Base-by-base conservation (phyloP, 345 rosid species). In the Pistacia integerrima region DNA sequence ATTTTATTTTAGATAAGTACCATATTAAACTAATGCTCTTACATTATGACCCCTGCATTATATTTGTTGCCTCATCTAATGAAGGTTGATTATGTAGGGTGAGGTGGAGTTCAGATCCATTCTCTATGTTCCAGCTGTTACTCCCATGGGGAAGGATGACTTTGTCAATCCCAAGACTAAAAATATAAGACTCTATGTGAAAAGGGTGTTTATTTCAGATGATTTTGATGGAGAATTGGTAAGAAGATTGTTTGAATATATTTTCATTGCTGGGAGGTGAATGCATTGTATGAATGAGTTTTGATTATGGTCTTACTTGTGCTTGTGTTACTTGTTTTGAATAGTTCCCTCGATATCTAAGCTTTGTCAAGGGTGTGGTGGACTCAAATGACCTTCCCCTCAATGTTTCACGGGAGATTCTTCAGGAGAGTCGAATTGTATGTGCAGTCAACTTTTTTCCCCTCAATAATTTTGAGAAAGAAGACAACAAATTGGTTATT, bases 151-250 rank as follows among this genome's bases (percentile, higher is more conserved):
- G 75, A 92, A 89, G 87, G 98, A 96, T 82, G 99, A 96, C 81
- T 11, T 96, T 9, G 64, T 84, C 77, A 96, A 92, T 84, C 93
- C 97, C 75, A 96, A 96, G 88, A 92, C 99, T 14, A 96, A 92
- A 87, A 96, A 93, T 79, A 96, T 96, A 76, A 92, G 97, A 87
- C 97, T 96, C 25, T 89, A 91, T 79, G 99, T 96, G 10, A 96
- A 96, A 78, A 87, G 98, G 84, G 98, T 92, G 69, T 93, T 93
- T 82, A 96, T 93, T 82, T 96, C 99, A 48, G 97, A 96, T 81
- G 98, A 96, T 84, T 96, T 96, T 77, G 99, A 96, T 79, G 99
- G 98, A 60, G 99, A 96, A 77, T 84, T 96, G 94, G 98, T 96
- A 80, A 87, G 93, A 12, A 58, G 65, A 80, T 41, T 68, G 58